A percentile compares a stretch with the other conserved stretches of the same genome.
Conservation (phyloP, 306 rosid species). For the Medicago lupulina region DNA sequence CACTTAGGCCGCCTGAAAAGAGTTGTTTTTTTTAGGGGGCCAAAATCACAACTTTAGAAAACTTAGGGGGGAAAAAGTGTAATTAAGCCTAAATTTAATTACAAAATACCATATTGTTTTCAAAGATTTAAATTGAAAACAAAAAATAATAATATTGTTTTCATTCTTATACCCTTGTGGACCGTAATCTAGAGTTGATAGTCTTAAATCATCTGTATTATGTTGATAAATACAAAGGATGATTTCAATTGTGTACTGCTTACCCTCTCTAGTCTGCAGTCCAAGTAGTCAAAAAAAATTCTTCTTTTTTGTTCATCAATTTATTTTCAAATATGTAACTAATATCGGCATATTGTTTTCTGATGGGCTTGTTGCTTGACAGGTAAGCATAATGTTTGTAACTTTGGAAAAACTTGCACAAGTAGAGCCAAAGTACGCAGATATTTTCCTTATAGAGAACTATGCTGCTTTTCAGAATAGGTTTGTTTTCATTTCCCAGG, state of each 20-base stretch:
- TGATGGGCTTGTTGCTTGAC: conserved; percentile 47
- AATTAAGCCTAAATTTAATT: no score
- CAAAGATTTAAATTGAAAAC: conserved; percentile 7
- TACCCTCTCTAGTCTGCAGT: conserved; percentile 25
- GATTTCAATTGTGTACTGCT: conserved; percentile 24
- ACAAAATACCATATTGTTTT: neutral
- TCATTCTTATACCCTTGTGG: conserved; percentile 23
- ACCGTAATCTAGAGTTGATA: conserved; percentile 23
- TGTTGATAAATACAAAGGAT: neutral
- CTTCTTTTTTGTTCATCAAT: neutral
- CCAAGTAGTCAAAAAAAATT: conserved; percentile 7
- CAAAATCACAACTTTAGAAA: no score
- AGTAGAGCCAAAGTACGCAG: conserved; percentile 87
- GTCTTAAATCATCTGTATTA: conserved; percentile 1
- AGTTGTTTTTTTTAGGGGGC: no score
- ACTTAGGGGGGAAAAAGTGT: no score
- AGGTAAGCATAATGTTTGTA: conserved; percentile 97
- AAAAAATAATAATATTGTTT: conserved; percentile 4
- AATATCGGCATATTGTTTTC: conserved; percentile 26
- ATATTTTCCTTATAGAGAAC: conserved; percentile 89
- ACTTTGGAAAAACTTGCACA: conserved; percentile 89
- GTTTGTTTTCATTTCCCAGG: conserved; percentile 48
- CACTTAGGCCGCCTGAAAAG: no score
- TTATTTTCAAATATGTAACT: conserved; percentile 26
- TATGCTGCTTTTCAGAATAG: conserved; percentile 99